Percentiles rank a stretch among this genome's conserved stretches.
Evolutionary conservation across 441 rosid genomes (phyloP).

Genomic region (Capsella rubella): DNA sequence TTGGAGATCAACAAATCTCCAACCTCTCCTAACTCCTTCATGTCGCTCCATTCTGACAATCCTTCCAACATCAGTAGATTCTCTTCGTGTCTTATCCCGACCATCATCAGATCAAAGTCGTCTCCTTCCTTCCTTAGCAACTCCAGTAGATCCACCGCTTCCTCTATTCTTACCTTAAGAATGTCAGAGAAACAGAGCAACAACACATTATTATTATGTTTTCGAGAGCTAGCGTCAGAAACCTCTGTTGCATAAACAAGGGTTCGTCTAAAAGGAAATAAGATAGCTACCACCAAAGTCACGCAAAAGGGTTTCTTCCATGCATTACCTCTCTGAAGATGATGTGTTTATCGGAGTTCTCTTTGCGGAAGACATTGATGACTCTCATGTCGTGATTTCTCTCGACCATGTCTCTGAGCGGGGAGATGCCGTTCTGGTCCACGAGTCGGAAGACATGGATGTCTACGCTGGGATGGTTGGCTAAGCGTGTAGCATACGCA

Average conservation of each 20-base stretch:
- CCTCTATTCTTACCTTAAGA: constrained; percentile 38
- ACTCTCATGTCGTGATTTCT: constrained; percentile 40
- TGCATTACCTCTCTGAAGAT: constrained; percentile 39
- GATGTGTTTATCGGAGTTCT: constrained; percentile 20
- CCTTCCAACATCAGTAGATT: constrained; percentile 42
- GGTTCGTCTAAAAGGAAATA: neutral
- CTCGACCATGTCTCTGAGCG: constrained; percentile 48
- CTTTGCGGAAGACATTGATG: constrained; percentile 45
- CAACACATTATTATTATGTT: neutral
- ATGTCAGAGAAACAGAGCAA: constrained; percentile 17
- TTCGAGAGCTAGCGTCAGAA: neutral
- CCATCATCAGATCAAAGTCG: constrained; percentile 45
- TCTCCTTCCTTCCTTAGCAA: constrained; percentile 39
- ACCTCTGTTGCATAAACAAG: neutral
- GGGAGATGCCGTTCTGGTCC: constrained; percentile 19
- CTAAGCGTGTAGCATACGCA: constrained; percentile 46
- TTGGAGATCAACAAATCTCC: constrained; percentile 47
- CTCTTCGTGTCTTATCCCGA: constrained; percentile 46
- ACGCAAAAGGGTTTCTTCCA: neutral
- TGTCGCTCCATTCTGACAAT: constrained; percentile 45
- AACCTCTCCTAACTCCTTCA: constrained; percentile 46
- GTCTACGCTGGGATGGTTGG: constrained; percentile 34
- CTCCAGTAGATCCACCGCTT: constrained; percentile 30
- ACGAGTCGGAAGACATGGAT: constrained; percentile 44
- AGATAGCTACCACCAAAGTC: neutral